A percentile compares a stretch with the other conserved stretches of the same genome.
Evolutionary conservation across 192 early-diverging fungal genomes (phyloP).

Genomic region (Phlyctochytrium planicorne): DNA sequence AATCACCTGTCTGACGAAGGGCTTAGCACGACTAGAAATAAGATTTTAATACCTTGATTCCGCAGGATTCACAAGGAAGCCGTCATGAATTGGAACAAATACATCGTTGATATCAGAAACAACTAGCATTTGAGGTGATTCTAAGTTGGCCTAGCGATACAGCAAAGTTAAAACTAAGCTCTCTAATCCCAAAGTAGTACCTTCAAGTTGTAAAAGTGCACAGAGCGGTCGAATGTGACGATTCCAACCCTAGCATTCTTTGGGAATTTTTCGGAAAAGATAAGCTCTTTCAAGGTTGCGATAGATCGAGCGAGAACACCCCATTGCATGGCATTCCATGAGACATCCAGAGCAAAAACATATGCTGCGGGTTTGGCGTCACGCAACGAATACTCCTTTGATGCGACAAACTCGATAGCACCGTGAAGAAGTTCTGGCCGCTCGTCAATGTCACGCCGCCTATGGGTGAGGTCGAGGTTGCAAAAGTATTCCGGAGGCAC

Average conservation of each 20-base stretch:
- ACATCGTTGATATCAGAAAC: conserved; percentile 89
- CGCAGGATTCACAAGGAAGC: conserved; percentile 83
- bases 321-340: conserved; percentile 79
- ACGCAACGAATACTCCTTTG: conserved; percentile 73
- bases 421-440: conserved; percentile 89
- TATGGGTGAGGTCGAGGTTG: conserved; percentile 90
- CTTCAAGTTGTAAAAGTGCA: conserved; percentile 95
- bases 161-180: conserved; percentile 9
- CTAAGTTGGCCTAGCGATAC: conserved; percentile 60
- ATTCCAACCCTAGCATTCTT: conserved; percentile 69
- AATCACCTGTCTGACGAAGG: conserved; percentile 65
- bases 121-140: conserved; percentile 92
- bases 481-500: conserved; percentile 89
- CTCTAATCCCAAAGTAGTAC: conserved; percentile 33
- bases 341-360: conserved; percentile 96
- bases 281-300: conserved; percentile 61
- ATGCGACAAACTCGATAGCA: conserved; percentile 87
- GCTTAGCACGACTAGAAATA: neutral
- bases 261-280: conserved; percentile 58
- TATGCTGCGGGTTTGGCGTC: conserved; percentile 69
- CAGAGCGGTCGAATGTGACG: conserved; percentile 83
- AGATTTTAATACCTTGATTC: conserved; percentile 60
- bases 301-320: conserved; percentile 75
- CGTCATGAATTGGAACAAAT: conserved; percentile 91
- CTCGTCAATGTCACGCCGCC: conserved; percentile 77